Percentiles rank a stretch among this genome's conserved stretches.
Conservation (phyloP, 2,329 filamentous ascomycete genomes). For the Fusarium sacchari region DNA sequence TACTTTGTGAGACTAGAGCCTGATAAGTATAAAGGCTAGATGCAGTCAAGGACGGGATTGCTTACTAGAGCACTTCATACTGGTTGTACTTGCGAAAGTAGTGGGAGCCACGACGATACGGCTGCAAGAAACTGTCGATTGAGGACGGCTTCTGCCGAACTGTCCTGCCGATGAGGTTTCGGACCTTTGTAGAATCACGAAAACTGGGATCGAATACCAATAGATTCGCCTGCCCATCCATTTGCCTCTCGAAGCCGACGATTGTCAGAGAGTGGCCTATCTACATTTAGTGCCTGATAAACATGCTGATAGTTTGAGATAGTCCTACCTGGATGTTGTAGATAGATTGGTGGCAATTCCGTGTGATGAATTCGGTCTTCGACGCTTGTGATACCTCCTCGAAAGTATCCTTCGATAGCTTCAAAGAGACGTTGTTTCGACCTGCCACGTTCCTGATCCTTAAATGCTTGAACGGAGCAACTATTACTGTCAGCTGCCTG, state of each 20-base stretch:
- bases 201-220: slow-evolving; percentile 92
- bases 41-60: slow-evolving; percentile 3
- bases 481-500: slow-evolving; percentile 46
- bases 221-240: slow-evolving; percentile 72
- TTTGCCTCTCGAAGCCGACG: slow-evolving; percentile 79
- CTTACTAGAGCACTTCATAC: slow-evolving; percentile 83
- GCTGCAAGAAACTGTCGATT: slow-evolving; percentile 64
- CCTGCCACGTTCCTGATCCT: slow-evolving; percentile 57
- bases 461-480: slow-evolving; percentile 71
- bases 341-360: slow-evolving; percentile 82
- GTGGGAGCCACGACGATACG: slow-evolving; percentile 75
- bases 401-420: slow-evolving; percentile 80
- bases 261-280: slow-evolving; percentile 89
- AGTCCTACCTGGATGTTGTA: slow-evolving; percentile 78
- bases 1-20: slow-evolving; percentile 32
- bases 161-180: slow-evolving; percentile 63
- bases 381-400: slow-evolving; percentile 55
- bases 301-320: not conserved
- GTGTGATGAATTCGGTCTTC: slow-evolving; percentile 73
- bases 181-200: slow-evolving; percentile 72
- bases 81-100: slow-evolving; percentile 77
- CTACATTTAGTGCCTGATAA: not conserved
- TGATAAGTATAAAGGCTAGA: slow-evolving; percentile 7
- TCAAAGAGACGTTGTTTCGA: slow-evolving; percentile 67
- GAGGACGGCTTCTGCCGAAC: slow-evolving; percentile 56